These are phyloP conservation scores for Bipolaris victoriae DNA, from an alignment of 2,329 filamentous ascomycete genomes.

Conservation along the genomic window DNA sequence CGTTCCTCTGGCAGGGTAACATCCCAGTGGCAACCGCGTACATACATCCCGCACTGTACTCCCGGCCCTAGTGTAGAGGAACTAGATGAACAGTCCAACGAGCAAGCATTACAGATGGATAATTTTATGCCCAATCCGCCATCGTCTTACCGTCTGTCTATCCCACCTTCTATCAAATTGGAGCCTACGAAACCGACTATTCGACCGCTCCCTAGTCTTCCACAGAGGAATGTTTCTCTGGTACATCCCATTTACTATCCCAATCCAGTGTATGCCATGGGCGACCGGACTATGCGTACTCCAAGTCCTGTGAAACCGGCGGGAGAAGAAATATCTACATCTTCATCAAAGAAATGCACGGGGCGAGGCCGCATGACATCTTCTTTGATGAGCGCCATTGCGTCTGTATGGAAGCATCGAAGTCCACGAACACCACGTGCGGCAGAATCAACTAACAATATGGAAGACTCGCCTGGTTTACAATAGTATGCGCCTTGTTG, in stretches of 20 bases:
- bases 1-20: not conserved
- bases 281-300: constrained; percentile 36
- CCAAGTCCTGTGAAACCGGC: constrained; percentile 38
- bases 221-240: constrained; percentile 22
- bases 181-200: constrained; percentile 17
- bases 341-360: constrained; percentile 22
- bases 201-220: constrained; percentile 23
- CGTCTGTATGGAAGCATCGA: constrained; percentile 35
- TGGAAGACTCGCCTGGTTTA: constrained; percentile 11
- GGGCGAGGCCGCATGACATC: constrained; percentile 20
- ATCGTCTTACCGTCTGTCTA: constrained; percentile 29
- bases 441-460: not conserved
- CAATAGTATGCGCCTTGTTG: not conserved
- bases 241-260: constrained; percentile 28
- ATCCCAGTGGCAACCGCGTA: constrained; percentile 1
- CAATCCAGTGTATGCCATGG: constrained; percentile 32
- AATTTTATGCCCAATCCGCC: constrained; percentile 10
- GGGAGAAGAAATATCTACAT: constrained; percentile 29
- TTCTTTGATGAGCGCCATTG: constrained; percentile 30
- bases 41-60: constrained; percentile 26
- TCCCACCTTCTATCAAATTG: constrained; percentile 33
- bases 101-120: constrained; percentile 8
- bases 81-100: not conserved
- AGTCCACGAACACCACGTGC: constrained; percentile 6
- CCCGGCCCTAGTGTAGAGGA: constrained; percentile 2